Evolutionary conservation across 2,329 filamentous ascomycete species (phyloP), one percentile per base, ranked within the genome.

Genomic region (Claviceps sp.): DNA sequence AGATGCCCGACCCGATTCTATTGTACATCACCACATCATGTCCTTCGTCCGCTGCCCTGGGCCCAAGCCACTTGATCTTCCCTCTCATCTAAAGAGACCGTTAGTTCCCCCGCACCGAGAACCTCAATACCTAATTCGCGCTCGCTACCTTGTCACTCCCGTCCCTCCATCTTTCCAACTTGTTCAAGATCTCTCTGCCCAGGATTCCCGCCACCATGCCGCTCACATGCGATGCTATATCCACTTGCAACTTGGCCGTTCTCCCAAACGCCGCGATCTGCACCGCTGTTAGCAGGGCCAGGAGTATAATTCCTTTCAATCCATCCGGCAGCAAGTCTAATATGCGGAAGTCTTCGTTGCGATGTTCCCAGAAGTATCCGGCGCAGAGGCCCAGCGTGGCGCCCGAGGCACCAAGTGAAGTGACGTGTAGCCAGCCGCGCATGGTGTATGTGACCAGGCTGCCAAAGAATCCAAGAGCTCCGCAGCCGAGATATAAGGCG

Each of bases 381-480:
- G 74, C 75, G 7, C 77, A 62, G 22, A 87, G 60, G 22, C 83
- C 84, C 55, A 79, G 75, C 5, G 83, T 69, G 38, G 78, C 79
- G 11, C 80, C 83, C 6, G 82, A 86, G 1, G 82, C 81, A n/a
- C 85, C 85, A 9, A 86, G 69, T 2, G 78, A 77, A 39, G 80
- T 72, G 50, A 71, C 66, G 13, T 66, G 61, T 47, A 80, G 60
- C 58, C 69, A 65, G 14, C 70, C 67, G 48, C 69, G 62, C 50
- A 77, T 62, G 46, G 77, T 74, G 52, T 76, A 70, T 46, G 66
- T 65, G 29, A 68, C 59, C 53, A 88, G 68, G 45, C 78, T 80
- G n/a, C 72, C 68, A 54, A 82, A 74, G 53, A 78, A 80, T 8
- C 78, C 80, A 1, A 80, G 44, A 1, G 73, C 70, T 50, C 83